phyloP scores from a whole-genome alignment of 345 rosid genomes.

The Fremontodendron californicum region DNA sequence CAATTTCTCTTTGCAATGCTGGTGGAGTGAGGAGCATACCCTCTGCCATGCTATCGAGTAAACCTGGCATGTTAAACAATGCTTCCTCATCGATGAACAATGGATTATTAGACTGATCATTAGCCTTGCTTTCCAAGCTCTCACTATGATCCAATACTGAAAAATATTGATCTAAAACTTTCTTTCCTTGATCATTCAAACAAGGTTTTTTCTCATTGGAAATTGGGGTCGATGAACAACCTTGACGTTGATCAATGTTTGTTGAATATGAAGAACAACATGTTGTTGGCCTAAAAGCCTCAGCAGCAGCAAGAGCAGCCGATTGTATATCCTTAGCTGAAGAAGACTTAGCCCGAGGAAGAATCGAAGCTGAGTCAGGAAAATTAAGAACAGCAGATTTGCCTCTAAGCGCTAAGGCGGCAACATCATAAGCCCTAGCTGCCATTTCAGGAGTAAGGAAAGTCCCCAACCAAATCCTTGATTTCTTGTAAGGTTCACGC shows the following conservation, averaged over 20 bases:
- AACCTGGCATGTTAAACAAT: slow-evolving; percentile 23
- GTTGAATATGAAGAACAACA: not conserved
- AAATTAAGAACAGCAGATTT: slow-evolving; percentile 20
- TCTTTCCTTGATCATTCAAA: no score
- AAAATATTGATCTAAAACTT: not conserved
- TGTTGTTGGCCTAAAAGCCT: not conserved
- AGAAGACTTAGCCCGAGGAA: slow-evolving; percentile 8
- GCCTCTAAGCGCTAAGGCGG: slow-evolving; percentile 25
- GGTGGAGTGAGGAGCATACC: slow-evolving; percentile 24
- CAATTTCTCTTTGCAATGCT: not conserved
- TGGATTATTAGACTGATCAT: not conserved
- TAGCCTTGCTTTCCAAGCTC: not conserved
- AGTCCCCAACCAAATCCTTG: slow-evolving; percentile 30
- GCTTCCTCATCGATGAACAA: slow-evolving; percentile 24
- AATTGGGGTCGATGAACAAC: not conserved
- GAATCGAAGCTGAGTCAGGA: slow-evolving; percentile 4
- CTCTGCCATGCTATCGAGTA: slow-evolving; percentile 24
- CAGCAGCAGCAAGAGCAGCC: slow-evolving; percentile 16
- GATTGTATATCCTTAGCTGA: slow-evolving; percentile 10
- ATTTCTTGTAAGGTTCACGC: slow-evolving; percentile 18
- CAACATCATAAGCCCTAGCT: slow-evolving; percentile 33
- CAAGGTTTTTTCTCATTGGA: not conserved
- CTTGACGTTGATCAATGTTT: no score
- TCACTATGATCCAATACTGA: not conserved
- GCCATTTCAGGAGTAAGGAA: slow-evolving; percentile 28